Base-by-base conservation (phyloP, 75 land plant genomes). In the Cunninghamia lanceolata region DNA sequence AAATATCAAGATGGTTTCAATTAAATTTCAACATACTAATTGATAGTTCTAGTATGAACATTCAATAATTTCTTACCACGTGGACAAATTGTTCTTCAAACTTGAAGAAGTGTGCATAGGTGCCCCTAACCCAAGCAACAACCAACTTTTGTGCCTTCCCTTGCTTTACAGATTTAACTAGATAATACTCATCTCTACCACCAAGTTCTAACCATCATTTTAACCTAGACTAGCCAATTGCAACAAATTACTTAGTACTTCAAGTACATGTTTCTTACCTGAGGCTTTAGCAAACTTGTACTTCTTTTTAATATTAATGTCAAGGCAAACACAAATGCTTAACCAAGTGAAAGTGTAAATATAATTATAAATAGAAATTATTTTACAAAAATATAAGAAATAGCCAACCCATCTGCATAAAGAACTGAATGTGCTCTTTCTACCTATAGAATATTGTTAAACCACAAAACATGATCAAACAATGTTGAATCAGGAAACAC, bases 61-160 rank as follows among this genome's bases (percentile, higher is more conserved):
- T 54, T 54, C 75, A 74, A 78, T 36, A 40, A 54, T 77, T 83
- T 86, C 99, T 93, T 87, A 97, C 99, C 77, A 96, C 99, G 90
- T 98, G 98, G 68, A 96, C 99, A 93, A 98, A 98, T 85, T 98
- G 98, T 28, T 96, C 99, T 92, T 98, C 99, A 25, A 96, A 98
- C 89, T 98, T 98, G 89, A 98, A 98, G 32, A 98, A 93, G 34
- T 90, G 88, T 30, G 99, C 99, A 91, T 96, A 98, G 13, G 99
- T 98, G 50, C 99, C 99, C 81, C 98, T 98, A 63, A 98, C 98
- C 98, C 98, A 98, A 2, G 99, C 95, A 89, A 98, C 99, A 13
- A 98, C 96, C 52, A 98, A 98, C 84, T 98, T 98, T 74, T 88
- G 87, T 14, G 96, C 92, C 80, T 92, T 95, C 13, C 98, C 96